Conservation (phyloP, 345 rosid species). For the Eucalyptus erythrocorys region DNA sequence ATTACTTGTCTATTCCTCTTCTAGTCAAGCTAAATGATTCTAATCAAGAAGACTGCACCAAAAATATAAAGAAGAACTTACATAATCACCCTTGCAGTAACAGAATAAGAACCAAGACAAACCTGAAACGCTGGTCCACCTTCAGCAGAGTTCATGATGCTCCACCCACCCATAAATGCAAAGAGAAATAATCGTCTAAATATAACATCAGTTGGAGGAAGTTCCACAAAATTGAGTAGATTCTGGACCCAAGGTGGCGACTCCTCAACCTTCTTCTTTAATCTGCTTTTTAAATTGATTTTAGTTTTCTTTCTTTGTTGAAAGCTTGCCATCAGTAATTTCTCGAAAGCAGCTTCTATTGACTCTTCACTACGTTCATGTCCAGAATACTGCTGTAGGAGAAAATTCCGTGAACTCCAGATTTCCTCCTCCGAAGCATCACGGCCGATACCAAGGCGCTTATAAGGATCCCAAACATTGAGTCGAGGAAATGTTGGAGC, state of each 20-base stretch:
- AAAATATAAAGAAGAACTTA: neutral
- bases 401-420: constrained; percentile 96
- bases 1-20: neutral
- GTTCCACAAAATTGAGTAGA: constrained; percentile 69
- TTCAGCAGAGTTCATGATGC: constrained; percentile 93
- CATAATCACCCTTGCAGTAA: neutral
- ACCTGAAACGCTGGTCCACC: constrained; percentile 99
- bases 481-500: constrained; percentile 52
- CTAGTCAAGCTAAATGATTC: neutral
- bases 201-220: constrained; percentile 71
- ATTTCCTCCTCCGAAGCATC: constrained; percentile 93
- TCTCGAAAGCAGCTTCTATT: constrained; percentile 94
- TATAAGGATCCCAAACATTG: constrained; percentile 88
- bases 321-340: constrained; percentile 75
- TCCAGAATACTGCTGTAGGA: constrained; percentile 73
- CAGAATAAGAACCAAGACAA: constrained; percentile 3
- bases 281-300: constrained; percentile 67
- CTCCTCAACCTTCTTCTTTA: constrained; percentile 92
- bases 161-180: constrained; percentile 99
- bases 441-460: constrained; percentile 62
- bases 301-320: constrained; percentile 67
- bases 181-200: constrained; percentile 91
- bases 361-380: constrained; percentile 94
- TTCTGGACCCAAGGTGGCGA: constrained; percentile 88
- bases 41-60: neutral